These are phyloP conservation scores for Trichoderma parareesei DNA, from an alignment of 495 filamentous ascomycete genomes.

Conservation along the genomic window DNA sequence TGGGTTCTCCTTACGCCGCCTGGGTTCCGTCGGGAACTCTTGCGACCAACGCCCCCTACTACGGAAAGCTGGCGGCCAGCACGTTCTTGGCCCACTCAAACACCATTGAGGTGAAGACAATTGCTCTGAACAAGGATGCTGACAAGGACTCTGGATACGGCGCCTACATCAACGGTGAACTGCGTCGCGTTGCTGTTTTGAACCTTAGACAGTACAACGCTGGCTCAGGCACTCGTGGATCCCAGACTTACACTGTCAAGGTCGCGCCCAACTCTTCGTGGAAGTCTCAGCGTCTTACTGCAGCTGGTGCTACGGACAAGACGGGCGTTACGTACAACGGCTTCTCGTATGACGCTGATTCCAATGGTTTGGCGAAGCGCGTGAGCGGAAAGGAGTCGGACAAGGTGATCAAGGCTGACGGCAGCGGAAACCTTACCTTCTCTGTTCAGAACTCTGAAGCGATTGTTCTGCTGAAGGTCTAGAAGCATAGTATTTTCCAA, in stretches of 20 bases:
- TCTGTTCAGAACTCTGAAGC: background rate
- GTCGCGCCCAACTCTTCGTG: background rate
- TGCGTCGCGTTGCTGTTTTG: background rate
- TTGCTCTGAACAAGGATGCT: background rate
- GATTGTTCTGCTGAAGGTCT: background rate
- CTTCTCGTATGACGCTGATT: background rate
- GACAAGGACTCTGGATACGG: slow-evolving; percentile 1
- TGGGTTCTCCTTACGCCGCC: slow-evolving; percentile 4
- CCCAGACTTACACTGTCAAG: slow-evolving; percentile 3
- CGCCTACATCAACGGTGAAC: background rate
- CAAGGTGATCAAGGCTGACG: background rate
- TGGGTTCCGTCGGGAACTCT: slow-evolving; percentile 3
- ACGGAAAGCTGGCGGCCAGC: slow-evolving; percentile 2
- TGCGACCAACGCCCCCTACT: background rate
- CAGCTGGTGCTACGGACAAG: background rate
- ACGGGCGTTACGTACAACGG: background rate
- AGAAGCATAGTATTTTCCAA: background rate
- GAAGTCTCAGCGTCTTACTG: background rate
- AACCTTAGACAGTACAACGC: slow-evolving; percentile 1
- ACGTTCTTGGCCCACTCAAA: background rate
- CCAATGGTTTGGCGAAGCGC: background rate
- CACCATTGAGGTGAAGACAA: background rate
- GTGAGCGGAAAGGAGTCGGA: background rate
- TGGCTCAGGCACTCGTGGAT: background rate
- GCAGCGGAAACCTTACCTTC: background rate